Evolutionary conservation across 2,329 filamentous ascomycete genomes (phyloP).

Genomic region (Blastomyces parvus): DNA sequence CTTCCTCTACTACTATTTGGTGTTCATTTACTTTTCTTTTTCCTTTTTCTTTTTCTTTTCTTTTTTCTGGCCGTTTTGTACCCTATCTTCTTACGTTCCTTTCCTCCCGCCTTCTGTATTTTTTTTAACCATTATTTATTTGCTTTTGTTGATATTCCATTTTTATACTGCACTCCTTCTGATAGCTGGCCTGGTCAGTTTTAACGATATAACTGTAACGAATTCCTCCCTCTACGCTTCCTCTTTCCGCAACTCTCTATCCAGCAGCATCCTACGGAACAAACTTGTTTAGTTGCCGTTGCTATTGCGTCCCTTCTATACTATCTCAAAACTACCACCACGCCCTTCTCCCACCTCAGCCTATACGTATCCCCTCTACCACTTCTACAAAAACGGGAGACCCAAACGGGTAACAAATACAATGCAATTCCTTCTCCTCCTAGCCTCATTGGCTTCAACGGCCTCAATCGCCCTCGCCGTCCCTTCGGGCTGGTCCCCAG

Average conservation of each 20-base stretch:
- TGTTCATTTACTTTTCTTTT: neutral
- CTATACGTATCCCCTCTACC: too few relatives aligned
- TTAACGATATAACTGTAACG: neutral
- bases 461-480: slow-evolving; percentile 27
- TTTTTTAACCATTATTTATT: neutral
- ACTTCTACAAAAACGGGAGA: too few relatives aligned
- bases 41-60: neutral
- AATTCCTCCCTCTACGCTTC: neutral
- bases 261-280: neutral
- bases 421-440: slow-evolving; percentile 20
- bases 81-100: too few relatives aligned
- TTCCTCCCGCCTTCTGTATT: neutral
- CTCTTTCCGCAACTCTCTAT: neutral
- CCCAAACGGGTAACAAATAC: slow-evolving; percentile 6
- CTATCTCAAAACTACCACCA: slow-evolving; percentile 1
- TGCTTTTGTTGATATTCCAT: neutral
- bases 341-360: neutral
- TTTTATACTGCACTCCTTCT: slow-evolving; percentile 1
- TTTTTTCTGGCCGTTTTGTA: too few relatives aligned
- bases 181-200: slow-evolving; percentile 11
- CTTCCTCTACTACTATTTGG: neutral
- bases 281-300: neutral
- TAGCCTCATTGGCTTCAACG: slow-evolving; percentile 25
- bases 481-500: slow-evolving; percentile 32
- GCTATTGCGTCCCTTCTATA: neutral